Conservation (phyloP, 2,329 filamentous ascomycete genomes). For the Fusarium sp. region DNA sequence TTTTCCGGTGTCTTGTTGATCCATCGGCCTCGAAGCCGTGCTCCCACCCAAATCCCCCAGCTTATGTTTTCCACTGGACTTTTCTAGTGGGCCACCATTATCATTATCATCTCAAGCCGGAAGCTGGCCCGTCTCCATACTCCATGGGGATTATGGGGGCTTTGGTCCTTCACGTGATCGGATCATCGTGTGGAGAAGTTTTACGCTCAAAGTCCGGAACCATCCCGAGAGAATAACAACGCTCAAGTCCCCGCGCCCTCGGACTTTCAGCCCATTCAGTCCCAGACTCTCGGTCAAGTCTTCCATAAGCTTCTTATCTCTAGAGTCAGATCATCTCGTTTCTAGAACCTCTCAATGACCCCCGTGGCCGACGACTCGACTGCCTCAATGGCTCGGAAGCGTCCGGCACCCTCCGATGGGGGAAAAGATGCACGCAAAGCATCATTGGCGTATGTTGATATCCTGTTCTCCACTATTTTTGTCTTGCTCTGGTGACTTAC, state of each 20-base stretch:
- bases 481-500: background rate
- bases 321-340: background rate
- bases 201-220: slow-evolving; percentile 17
- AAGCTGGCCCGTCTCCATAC: slow-evolving; percentile 14
- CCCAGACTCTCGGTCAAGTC: slow-evolving; percentile 14
- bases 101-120: background rate
- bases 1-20: background rate
- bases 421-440: slow-evolving; percentile 41
- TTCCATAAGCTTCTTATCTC: slow-evolving; percentile 19
- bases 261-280: slow-evolving; percentile 13
- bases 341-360: slow-evolving; percentile 14
- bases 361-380: slow-evolving; percentile 22
- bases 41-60: background rate
- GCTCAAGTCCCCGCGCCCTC: slow-evolving; percentile 22
- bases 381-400: slow-evolving; percentile 39
- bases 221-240: slow-evolving; percentile 33
- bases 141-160: background rate
- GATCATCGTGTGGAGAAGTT: background rate
- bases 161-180: slow-evolving; percentile 17
- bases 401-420: slow-evolving; percentile 29
- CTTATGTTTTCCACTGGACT: background rate
- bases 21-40: background rate
- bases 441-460: slow-evolving; percentile 40
- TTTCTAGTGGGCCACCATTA: background rate
- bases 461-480: slow-evolving; percentile 23